These are phyloP conservation scores for Pinus tabuliformis DNA, from an alignment of 75 land plant species.

Conservation along the genomic window DNA sequence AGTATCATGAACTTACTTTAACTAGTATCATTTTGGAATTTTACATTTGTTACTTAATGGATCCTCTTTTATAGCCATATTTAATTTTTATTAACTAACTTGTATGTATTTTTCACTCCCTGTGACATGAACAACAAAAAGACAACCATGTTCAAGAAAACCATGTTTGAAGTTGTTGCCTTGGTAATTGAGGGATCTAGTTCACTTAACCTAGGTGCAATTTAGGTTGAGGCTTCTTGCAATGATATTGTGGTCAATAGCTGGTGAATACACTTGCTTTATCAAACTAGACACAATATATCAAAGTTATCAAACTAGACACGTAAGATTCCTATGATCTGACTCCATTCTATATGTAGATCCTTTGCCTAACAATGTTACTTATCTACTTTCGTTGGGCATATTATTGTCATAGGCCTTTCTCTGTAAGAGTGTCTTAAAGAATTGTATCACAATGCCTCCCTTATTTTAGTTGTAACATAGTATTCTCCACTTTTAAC, in stretches of 20 bases:
- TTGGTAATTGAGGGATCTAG: not conserved
- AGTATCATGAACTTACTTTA: not conserved
- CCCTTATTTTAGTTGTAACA: not conserved
- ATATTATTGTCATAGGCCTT: not conserved
- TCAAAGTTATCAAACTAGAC: not conserved
- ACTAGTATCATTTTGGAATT: not conserved
- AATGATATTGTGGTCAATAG: not conserved
- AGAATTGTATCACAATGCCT: not conserved
- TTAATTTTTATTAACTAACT: not conserved
- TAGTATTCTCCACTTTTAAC: too few relatives aligned
- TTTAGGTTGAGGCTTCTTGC: not conserved
- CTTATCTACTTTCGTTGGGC: not conserved
- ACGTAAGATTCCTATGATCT: not conserved
- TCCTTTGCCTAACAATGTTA: not conserved
- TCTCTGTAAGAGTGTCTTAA: not conserved
- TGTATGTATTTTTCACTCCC: not conserved
- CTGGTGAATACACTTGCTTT: not conserved
- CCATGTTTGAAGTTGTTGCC: not conserved
- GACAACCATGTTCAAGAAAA: not conserved
- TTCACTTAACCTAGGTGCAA: not conserved
- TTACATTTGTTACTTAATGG: not conserved
- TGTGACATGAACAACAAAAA: too few relatives aligned
- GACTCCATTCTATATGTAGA: not conserved
- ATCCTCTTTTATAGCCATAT: not conserved
- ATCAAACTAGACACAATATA: not conserved